Conservation (phyloP, 2,329 filamentous ascomycete genomes). For the Curvularia hawaiiensis region DNA sequence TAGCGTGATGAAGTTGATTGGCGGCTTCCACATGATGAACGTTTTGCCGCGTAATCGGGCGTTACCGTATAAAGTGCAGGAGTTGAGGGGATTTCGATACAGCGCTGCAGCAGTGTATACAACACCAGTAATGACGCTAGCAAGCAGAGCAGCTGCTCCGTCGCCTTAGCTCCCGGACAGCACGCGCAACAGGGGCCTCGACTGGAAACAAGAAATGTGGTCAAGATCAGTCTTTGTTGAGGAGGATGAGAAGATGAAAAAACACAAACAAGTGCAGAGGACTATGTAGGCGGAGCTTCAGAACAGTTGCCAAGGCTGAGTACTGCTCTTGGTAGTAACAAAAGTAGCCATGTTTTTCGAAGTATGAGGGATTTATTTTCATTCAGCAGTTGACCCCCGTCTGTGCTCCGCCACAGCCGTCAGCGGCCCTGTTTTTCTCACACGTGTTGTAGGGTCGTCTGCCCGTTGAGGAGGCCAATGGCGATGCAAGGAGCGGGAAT, state of each 20-base stretch:
- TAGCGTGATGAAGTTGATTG: slow-evolving; percentile 74
- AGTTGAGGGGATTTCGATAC: slow-evolving; percentile 3
- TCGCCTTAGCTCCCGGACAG: neutral
- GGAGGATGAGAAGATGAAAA: neutral
- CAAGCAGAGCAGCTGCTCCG: neutral
- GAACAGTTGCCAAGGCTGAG: neutral
- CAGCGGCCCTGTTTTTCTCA: neutral
- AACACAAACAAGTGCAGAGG: neutral
- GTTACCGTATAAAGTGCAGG: neutral
- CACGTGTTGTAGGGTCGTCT: neutral
- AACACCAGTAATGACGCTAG: neutral
- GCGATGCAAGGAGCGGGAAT: neutral
- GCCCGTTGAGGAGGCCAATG: neutral
- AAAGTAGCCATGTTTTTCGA: neutral
- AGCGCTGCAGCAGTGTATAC: neutral
- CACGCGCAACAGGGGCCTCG: neutral
- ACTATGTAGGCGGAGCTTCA: neutral
- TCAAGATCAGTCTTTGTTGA: neutral
- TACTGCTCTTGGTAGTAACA: neutral
- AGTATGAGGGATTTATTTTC: slow-evolving; percentile 9
- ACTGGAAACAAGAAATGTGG: neutral
- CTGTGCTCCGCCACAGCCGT: neutral
- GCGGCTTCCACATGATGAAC: slow-evolving; percentile 14
- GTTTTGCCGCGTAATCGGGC: neutral
- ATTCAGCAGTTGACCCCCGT: neutral